Evolutionary conservation across 2,329 filamentous ascomycete species (phyloP).

Genomic region (Verticillium zaregamsianum): DNA sequence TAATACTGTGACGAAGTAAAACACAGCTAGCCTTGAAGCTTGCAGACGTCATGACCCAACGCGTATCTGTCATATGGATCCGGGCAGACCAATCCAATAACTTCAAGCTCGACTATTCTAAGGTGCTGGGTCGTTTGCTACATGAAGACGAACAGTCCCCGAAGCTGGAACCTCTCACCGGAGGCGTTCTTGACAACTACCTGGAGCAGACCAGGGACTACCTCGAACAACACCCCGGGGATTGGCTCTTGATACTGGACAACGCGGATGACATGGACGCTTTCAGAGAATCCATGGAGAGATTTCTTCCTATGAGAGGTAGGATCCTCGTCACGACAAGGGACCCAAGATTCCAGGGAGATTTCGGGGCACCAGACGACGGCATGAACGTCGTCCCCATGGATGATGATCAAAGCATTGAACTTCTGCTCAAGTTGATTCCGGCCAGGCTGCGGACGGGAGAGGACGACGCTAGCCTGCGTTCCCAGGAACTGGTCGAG

Average conservation of each 20-base stretch:
- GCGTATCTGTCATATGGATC: background rate
- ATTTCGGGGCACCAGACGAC: conserved; percentile 17
- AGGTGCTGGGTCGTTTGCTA: background rate
- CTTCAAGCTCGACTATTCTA: background rate
- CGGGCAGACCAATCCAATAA: background rate
- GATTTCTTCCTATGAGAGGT: conserved; percentile 25
- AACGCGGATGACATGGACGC: conserved; percentile 31
- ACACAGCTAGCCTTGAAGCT: background rate
- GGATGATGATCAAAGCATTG: conserved; percentile 19
- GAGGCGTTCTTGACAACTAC: background rate
- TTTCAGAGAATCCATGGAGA: conserved; percentile 7
- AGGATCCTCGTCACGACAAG: conserved; percentile 29
- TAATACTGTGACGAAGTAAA: background rate
- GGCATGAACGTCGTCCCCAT: conserved; percentile 24
- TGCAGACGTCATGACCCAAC: background rate
- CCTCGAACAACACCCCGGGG: conserved; percentile 4
- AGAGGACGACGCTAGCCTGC: background rate
- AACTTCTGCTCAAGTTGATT: background rate
- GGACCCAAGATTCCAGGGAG: conserved; percentile 18
- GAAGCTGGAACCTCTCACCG: background rate
- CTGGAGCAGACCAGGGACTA: background rate
- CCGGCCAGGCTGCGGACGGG: background rate
- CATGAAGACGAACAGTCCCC: background rate
- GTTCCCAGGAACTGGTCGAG: conserved; percentile 9
- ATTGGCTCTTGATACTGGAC: conserved; percentile 32